Evolutionary conservation across 805 yeast genomes (phyloP), one percentile per base, ranked within the genome.

Genomic region (Lipomyces mesembrius): DNA sequence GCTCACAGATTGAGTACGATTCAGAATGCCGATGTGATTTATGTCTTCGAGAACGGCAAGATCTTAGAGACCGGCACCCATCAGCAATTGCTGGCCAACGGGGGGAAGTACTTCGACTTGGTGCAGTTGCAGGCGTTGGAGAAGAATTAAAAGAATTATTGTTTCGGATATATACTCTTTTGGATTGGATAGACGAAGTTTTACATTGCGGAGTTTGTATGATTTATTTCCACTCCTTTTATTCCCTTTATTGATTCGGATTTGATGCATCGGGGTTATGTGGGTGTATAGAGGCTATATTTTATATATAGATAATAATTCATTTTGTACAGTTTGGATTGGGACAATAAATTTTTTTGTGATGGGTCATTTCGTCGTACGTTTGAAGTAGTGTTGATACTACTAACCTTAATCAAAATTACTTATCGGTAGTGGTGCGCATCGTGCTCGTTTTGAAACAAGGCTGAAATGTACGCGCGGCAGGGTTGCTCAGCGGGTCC

Each of bases 1-100:
- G 93, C 93, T 9, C 94, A 89, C 76, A 80, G 94, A 73, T 81
- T 89, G 78, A 84, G 84, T 71, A 86, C 90, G 0, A 86, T 87
- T 66, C 77, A 79, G 57, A 80, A 82, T 64, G 84, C 92, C 0
- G 80, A 83, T 59, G 78, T 79, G 61, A 86, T 88, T 32, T 81
- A 82, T 58, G 82, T 87, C 63, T 75, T 89, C 64, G 80, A 82
- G 60, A 76, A 80, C 57, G 92, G 93, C 25, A 76, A 77, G 53
- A 83, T 88, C 46, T 76, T 78, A 2, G 92, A 88, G 72, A 74
- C 78, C 6, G 86, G 88, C 3, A 76, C 79, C 2, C 85, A 80
- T 71, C 74, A 77, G 2, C 81, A 81, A 29, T 80, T 83, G 17
- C 74, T 80, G 69, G 77, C 73, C n/a, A 69, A 73, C 51, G 70